These are phyloP conservation scores for Alternaria sp. DNA, from an alignment of 2,329 filamentous ascomycete genomes.

Conservation along the genomic window DNA sequence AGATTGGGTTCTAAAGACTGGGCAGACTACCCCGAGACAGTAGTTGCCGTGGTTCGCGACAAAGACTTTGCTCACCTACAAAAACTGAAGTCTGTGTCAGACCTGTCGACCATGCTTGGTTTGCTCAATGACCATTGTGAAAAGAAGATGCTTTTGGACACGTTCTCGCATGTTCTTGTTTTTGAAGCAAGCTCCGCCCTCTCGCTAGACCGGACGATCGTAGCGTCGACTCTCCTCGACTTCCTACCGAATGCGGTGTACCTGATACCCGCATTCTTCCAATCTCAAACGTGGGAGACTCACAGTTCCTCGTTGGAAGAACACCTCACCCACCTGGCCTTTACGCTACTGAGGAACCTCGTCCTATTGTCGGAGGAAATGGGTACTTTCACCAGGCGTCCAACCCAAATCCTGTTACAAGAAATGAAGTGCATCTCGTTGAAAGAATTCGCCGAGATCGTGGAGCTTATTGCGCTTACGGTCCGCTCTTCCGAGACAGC, in stretches of 20 bases:
- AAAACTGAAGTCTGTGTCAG: slow-evolving; percentile 12
- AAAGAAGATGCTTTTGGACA: slow-evolving; percentile 19
- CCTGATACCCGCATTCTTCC: slow-evolving; percentile 21
- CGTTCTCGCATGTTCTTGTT: slow-evolving; percentile 16
- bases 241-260: slow-evolving; percentile 21
- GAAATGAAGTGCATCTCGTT: slow-evolving; percentile 33
- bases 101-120: slow-evolving; percentile 24
- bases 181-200: slow-evolving; percentile 7
- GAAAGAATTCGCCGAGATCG: slow-evolving; percentile 33
- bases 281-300: slow-evolving; percentile 22
- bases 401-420: slow-evolving; percentile 33
- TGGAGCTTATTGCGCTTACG: slow-evolving; percentile 43
- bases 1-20: slow-evolving; percentile 36
- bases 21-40: slow-evolving; percentile 17
- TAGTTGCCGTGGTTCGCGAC: slow-evolving; percentile 26
- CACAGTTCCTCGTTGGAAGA: slow-evolving; percentile 24
- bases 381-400: slow-evolving; percentile 31
- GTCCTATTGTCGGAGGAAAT: slow-evolving; percentile 33
- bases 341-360: slow-evolving; percentile 21
- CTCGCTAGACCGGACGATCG: background rate
- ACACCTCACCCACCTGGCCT: slow-evolving; percentile 13
- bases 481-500: slow-evolving; percentile 40
- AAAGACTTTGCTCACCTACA: slow-evolving; percentile 22
- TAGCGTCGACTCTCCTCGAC: slow-evolving; percentile 17
- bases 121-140: slow-evolving; percentile 27